Evolutionary conservation across 768 basidiomycete species (phyloP).

Genomic region (Termitomyces sp.): DNA sequence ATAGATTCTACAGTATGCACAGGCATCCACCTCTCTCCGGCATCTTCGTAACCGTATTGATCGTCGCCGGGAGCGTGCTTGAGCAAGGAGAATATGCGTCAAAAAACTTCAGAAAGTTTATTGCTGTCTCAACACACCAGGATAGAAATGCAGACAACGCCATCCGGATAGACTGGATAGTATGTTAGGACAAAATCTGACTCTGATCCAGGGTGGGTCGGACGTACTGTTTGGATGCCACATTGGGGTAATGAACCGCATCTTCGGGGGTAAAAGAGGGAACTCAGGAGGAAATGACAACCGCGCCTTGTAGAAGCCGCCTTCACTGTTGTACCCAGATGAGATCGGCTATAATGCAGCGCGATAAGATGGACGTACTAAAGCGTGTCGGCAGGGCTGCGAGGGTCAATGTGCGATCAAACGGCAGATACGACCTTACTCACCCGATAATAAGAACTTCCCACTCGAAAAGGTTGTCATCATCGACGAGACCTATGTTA

Average conservation of each 20-base stretch:
- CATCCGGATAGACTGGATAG: slow-evolving; percentile 80
- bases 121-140: slow-evolving; percentile 43
- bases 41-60: slow-evolving; percentile 95
- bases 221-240: slow-evolving; percentile 95
- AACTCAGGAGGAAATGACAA: slow-evolving; percentile 88
- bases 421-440: slow-evolving; percentile 18
- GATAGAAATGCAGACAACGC: slow-evolving; percentile 94
- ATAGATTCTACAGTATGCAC: slow-evolving; percentile 97
- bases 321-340: slow-evolving; percentile 58
- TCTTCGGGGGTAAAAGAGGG: slow-evolving; percentile 89
- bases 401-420: slow-evolving; percentile 11
- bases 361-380: slow-evolving; percentile 52
- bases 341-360: slow-evolving; percentile 5
- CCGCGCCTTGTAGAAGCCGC: slow-evolving; percentile 91
- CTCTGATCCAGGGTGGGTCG: background rate
- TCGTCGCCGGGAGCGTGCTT: slow-evolving; percentile 96
- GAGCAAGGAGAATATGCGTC: background rate
- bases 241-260: slow-evolving; percentile 93
- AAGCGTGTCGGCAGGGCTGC: slow-evolving; percentile 85
- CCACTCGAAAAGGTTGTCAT: slow-evolving; percentile 94
- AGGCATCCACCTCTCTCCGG: slow-evolving; percentile 95
- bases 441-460: slow-evolving; percentile 93
- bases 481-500: slow-evolving; percentile 80
- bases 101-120: background rate
- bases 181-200: slow-evolving; percentile 5